These are phyloP conservation scores for Iris pallida DNA, from an alignment of 116 monocot genomes.

Conservation along the genomic window DNA sequence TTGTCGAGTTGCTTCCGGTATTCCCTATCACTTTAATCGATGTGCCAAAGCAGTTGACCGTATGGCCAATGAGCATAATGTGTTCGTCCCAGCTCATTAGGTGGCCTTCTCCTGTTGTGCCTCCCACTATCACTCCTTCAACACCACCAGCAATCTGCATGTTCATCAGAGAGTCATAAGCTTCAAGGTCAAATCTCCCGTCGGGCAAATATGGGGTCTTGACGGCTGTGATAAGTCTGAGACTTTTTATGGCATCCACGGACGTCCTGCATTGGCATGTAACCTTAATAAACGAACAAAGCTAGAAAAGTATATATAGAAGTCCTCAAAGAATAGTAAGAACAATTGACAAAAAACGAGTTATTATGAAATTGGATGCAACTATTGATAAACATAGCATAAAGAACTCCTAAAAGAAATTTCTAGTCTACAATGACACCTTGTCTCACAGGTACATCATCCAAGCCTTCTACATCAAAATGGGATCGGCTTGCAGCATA, in stretches of 20 bases:
- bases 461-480: too few species aligned
- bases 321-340: background rate
- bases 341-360: background rate
- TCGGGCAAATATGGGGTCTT: constrained; percentile 90
- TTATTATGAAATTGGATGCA: background rate
- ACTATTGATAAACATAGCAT: background rate
- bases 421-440: background rate
- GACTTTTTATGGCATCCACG: constrained; percentile 59
- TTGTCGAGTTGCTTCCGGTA: constrained; percentile 85
- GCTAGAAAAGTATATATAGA: background rate
- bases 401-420: background rate
- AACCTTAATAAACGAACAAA: background rate
- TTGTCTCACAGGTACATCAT: too few species aligned
- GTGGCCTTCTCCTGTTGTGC: constrained; percentile 91
- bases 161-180: constrained; percentile 69
- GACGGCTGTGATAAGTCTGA: constrained; percentile 72
- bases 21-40: constrained; percentile 79
- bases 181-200: constrained; percentile 88
- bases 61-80: constrained; percentile 89
- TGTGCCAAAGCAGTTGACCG: constrained; percentile 72
- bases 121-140: constrained; percentile 92
- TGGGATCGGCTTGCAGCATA: too few species aligned
- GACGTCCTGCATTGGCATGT: constrained; percentile 39
- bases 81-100: constrained; percentile 94
- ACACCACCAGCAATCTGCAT: constrained; percentile 68